A percentile compares a stretch with the other conserved stretches of the same genome.
These are phyloP conservation scores for Xylaria venustula DNA, from an alignment of 495 filamentous ascomycete species.

Conservation along the genomic window DNA sequence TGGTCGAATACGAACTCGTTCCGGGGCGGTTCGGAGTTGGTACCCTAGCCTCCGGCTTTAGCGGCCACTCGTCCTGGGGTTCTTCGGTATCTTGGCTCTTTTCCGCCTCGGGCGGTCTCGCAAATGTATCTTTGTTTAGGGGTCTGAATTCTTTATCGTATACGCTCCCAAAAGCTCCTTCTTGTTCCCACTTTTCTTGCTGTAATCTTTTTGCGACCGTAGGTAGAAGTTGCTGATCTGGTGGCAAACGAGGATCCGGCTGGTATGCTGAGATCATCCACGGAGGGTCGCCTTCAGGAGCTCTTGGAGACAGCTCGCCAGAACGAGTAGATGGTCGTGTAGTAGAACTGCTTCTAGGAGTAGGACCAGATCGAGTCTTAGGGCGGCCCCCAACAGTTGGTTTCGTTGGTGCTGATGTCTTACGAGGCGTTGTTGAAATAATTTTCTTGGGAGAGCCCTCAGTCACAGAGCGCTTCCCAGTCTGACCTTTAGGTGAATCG, in stretches of 20 bases:
- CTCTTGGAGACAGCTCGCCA: slow-evolving; percentile 45
- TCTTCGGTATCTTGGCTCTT: slow-evolving; percentile 35
- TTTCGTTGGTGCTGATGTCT: slow-evolving; percentile 43
- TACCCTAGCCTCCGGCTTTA: slow-evolving; percentile 43
- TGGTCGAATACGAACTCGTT: slow-evolving; percentile 55
- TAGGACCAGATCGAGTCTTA: slow-evolving; percentile 57
- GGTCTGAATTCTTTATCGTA: slow-evolving; percentile 84
- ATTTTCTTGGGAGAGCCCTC: slow-evolving; percentile 51
- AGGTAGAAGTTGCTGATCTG: slow-evolving; percentile 91
- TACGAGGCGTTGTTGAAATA: slow-evolving; percentile 28
- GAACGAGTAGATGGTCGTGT: slow-evolving; percentile 54
- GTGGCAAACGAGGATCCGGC: slow-evolving; percentile 89
- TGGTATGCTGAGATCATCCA: slow-evolving; percentile 96
- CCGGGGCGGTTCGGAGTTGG: slow-evolving; percentile 41
- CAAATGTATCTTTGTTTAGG: slow-evolving; percentile 57
- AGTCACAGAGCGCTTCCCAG: slow-evolving; percentile 40
- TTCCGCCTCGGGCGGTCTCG: slow-evolving; percentile 47
- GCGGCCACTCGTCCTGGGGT: slow-evolving; percentile 44
- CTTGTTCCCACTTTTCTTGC: slow-evolving; percentile 92
- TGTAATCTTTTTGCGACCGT: slow-evolving; percentile 89
- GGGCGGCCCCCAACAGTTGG: slow-evolving; percentile 53
- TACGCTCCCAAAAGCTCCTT: slow-evolving; percentile 75
- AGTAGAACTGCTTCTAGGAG: slow-evolving; percentile 54
- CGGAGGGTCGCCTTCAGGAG: slow-evolving; percentile 88
- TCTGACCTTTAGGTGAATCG: slow-evolving; percentile 37